Evolutionary conservation across 2,329 filamentous ascomycete genomes (phyloP).

Genomic region (Alternaria sp.): DNA sequence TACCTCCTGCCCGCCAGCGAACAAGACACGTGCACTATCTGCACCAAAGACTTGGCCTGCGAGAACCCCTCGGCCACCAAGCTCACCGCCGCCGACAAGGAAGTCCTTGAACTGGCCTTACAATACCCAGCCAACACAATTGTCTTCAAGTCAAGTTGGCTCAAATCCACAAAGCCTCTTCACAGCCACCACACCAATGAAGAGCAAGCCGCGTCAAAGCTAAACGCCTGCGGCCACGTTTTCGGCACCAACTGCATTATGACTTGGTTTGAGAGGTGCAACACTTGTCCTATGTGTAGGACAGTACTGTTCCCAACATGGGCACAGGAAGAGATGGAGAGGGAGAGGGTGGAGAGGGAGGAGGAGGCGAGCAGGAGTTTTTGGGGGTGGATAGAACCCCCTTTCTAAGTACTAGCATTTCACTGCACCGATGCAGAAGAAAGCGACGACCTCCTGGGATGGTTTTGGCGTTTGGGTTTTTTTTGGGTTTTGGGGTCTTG

Average conservation of each 20-base stretch:
- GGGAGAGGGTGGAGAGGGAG: background rate
- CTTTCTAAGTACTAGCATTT: background rate
- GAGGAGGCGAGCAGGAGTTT: background rate
- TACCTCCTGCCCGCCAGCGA: background rate
- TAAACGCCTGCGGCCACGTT: background rate
- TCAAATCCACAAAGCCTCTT: background rate
- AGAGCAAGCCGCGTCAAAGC: background rate
- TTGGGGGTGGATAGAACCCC: background rate
- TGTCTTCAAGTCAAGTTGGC: background rate
- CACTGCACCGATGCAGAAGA: background rate
- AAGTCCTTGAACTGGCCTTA: background rate
- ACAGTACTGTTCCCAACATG: background rate
- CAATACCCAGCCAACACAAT: background rate
- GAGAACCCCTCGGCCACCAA: background rate
- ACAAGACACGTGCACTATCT: background rate
- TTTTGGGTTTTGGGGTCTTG: background rate
- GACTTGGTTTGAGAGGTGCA: background rate
- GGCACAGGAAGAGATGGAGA: background rate
- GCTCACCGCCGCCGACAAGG: background rate
- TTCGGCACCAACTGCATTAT: background rate
- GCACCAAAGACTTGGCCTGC: constrained; percentile 1
- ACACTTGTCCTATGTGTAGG: background rate
- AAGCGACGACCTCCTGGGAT: background rate
- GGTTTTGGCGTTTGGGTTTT: background rate
- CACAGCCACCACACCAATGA: background rate